A percentile compares a stretch with the other conserved stretches of the same genome.
Conservation (phyloP, 2,329 filamentous ascomycete species). For the Trichoderma sp. region DNA sequence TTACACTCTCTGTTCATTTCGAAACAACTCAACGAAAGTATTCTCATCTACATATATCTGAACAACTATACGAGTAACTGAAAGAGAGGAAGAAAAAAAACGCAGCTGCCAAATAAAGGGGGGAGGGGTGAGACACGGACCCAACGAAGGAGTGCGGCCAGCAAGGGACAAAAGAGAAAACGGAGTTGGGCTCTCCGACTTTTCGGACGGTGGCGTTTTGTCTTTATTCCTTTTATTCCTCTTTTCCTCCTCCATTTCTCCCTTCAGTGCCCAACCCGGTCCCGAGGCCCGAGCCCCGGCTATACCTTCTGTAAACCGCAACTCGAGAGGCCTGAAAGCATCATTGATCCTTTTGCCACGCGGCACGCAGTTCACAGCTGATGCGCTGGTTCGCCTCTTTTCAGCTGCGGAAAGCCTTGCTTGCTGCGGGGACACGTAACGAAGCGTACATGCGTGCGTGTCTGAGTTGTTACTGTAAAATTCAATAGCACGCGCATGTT, state of each 20-base stretch:
- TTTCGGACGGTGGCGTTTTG: neutral
- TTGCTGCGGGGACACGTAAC: conserved; percentile 14
- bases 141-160: neutral
- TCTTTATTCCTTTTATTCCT: neutral
- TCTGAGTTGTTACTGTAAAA: neutral
- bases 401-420: conserved; percentile 1
- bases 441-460: too few species aligned
- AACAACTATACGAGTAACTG: neutral
- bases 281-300: neutral
- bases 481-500: neutral
- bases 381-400: conserved; percentile 12
- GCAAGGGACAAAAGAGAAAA: neutral
- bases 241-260: neutral
- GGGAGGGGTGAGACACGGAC: neutral
- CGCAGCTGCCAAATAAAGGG: neutral
- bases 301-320: neutral
- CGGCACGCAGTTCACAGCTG: conserved; percentile 6
- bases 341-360: neutral
- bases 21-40: neutral
- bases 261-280: neutral
- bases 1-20: neutral
- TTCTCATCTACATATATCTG: neutral
- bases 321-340: neutral
- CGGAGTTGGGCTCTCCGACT: conserved; percentile 4
- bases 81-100: neutral